Evolutionary conservation across 164 flowering plant species (phyloP), one percentile per base, ranked within the genome.

Genomic region (Chimonanthus praecox): DNA sequence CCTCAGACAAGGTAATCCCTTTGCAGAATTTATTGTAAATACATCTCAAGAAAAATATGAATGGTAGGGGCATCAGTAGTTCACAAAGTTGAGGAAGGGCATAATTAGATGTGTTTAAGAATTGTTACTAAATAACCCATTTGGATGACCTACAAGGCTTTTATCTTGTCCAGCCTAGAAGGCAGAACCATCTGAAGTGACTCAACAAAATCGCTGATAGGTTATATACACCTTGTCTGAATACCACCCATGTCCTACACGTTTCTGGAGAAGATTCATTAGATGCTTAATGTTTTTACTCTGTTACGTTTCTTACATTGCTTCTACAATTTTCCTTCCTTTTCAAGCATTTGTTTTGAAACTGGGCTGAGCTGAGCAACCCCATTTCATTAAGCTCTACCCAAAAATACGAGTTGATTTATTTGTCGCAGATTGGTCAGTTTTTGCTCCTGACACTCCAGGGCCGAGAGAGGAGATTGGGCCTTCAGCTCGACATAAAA

Each of bases 391-490:
- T 71, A 68, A 68, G 64, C 80, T 78, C 73, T 70, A 61, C 79
- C 80, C 4, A 81, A 81, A 80, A 83, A 87, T 83, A 76, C 78
- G 82, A 89, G 89, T 84, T 85, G 79, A 90, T 90, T 90, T 84
- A 90, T 82, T 82, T 87, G 80, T 80, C 72, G 95, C 98, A 96
- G 97, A 88, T 83, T 78, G 93, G 88, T 84, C 85, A 81, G 75
- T 85, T 85, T 78, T 74, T 81, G 82, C 91, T 86, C 99, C 99
- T 81, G 87, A 83, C 73, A 93, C 98, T 89, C 97, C 98, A 96
- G 98, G 97, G 77, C 33, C 85, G 47, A 84, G 93, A 80, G 99
- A 96, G 70, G 98, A 94, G 73, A 78, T 88, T 60, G 94, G 98
- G 99, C 86, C 91, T 46, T 43, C 78, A 70, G 83, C 91, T 50